Base-by-base conservation (phyloP, 139 green algal genomes). In the Coccomyxa sp. region DNA sequence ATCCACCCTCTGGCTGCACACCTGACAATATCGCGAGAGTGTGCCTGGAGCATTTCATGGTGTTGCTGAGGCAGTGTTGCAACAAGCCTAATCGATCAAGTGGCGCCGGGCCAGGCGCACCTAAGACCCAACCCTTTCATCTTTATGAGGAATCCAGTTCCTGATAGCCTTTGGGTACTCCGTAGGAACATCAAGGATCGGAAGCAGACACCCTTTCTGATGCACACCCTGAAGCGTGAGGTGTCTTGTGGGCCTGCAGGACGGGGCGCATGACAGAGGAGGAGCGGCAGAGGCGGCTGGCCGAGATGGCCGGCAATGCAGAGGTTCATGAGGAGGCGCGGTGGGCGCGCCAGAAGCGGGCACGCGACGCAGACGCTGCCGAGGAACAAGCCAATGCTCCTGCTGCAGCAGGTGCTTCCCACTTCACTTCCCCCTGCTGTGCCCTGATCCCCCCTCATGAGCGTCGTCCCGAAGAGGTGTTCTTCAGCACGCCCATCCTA, bases 231-330 rank as follows among this genome's bases (percentile, higher is more conserved):
- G 63, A 21, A 71, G 18, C 18, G 21, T 11, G 9, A 71, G 63
- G 63, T 21, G 18, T 1, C 63, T 9, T 10, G 45, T 68, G 67
- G n/a, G 59, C 14, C 13, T 71, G 67, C 83, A 87, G 82, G 51
- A 80, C 82, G 17, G 89, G 89, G 7, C 67, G 60, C 67, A 68
- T 92, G 25, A 91, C 82, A 17, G 95, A 94, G 71, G 93, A 96
- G 86, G 94, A 98, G 89, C 90, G 84, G 84, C 83, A 84, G 23
- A 38, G 60, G 67, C 84, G 88, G 68, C 89, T 98, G 71, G 92
- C 92, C 23, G 94, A 97, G 88, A 98, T 98, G 95, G 87, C 87
- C 83, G 85, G 82, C 67, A 92, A 97, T 80, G 95, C 95, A 1
- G 77, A 88, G 28, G 82, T 90, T 82, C 93, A 97, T 81, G 92